Conservation (phyloP, 1,284 basidiomycete species). For the Ceratobasidium sp. region DNA sequence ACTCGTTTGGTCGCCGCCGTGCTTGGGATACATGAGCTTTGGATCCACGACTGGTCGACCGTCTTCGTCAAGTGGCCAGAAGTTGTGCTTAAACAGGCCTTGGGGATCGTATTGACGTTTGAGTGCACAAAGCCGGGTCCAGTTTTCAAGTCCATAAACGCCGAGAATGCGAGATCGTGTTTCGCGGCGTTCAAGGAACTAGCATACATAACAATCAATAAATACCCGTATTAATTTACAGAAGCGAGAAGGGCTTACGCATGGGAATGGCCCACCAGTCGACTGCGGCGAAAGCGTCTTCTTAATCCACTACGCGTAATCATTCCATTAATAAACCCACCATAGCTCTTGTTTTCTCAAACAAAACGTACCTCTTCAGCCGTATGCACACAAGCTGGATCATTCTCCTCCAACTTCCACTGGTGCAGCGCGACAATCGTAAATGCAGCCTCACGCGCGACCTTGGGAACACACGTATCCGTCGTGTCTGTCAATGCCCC, state of each 20-base stretch:
- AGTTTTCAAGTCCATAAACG: slow-evolving; percentile 64
- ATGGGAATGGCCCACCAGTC: slow-evolving; percentile 83
- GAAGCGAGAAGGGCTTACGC: slow-evolving; percentile 65
- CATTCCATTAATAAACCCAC: no score
- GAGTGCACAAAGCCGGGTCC: slow-evolving; percentile 73
- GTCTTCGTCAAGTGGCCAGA: slow-evolving; percentile 78
- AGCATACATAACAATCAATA: slow-evolving; percentile 49
- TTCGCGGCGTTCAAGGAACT: slow-evolving; percentile 81
- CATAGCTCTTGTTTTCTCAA: no score
- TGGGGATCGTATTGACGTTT: slow-evolving; percentile 81
- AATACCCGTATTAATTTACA: slow-evolving; percentile 42
- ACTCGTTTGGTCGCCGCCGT: slow-evolving; percentile 31
- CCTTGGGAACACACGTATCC: slow-evolving; percentile 77
- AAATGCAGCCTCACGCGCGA: slow-evolving; percentile 82
- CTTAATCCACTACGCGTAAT: slow-evolving; percentile 74
- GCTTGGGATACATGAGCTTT: neutral
- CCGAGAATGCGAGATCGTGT: slow-evolving; percentile 60
- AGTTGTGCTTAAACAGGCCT: slow-evolving; percentile 75
- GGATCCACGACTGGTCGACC: slow-evolving; percentile 57
- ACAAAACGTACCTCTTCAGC: slow-evolving; percentile 75
- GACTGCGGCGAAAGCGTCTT: slow-evolving; percentile 76
- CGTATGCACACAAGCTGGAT: slow-evolving; percentile 80
- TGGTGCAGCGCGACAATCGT: slow-evolving; percentile 91
- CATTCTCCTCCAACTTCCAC: slow-evolving; percentile 86
- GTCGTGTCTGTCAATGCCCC: slow-evolving; percentile 82